Evolutionary conservation across 345 rosid genomes (phyloP), one percentile per base, ranked within the genome.

Genomic region (Syzygium aromaticum): DNA sequence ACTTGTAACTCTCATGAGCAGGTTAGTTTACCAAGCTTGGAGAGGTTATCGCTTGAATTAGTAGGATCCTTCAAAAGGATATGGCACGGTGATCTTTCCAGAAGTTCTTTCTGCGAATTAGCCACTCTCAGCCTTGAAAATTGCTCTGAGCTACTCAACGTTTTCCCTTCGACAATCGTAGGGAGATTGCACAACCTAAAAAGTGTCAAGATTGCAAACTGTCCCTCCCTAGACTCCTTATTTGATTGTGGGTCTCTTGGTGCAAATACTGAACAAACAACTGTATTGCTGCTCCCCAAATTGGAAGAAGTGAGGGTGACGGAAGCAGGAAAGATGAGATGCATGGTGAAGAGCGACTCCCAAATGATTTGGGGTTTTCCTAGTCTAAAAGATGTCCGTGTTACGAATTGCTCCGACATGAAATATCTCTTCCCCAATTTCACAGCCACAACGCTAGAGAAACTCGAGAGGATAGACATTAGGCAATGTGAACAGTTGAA

Each of bases 351-450:
- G 73, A n/a, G 73, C 38, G 8, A 61, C 73, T 61, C 73, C 33
- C 19, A n/a, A 61, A 61, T 8, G 4, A 2, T n/a, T 61, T 61
- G 12, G 67, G 3, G 3, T 12, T n/a, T 61, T 61, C 67, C 67
- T n/a, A 12, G 8, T 61, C 67, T 61, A 1, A 0, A 3, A 27
- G 0, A 0, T 1, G 17, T 61, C 67, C 0, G 0, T 0, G 7
- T 59, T 11, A 6, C 5, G 0, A 2, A 5, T 25, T 59, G 28
- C 64, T 2, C 7, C 3, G 15, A 59, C 1, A 3, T 59, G 2
- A 59, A 15, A 27, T 25, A 11, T 59, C 30, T 59, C 64, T 59
- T 27, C 64, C 3, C 64, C 64, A 1, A 25, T 25, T 27, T 0
- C 27, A 5, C 15, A 15, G 30, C 30, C 30, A 5, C 63, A 4